Evolutionary conservation across 129 eudicot genomes (phyloP), one percentile per base, ranked within the genome.

Genomic region (Chrysanthemum seticuspe): DNA sequence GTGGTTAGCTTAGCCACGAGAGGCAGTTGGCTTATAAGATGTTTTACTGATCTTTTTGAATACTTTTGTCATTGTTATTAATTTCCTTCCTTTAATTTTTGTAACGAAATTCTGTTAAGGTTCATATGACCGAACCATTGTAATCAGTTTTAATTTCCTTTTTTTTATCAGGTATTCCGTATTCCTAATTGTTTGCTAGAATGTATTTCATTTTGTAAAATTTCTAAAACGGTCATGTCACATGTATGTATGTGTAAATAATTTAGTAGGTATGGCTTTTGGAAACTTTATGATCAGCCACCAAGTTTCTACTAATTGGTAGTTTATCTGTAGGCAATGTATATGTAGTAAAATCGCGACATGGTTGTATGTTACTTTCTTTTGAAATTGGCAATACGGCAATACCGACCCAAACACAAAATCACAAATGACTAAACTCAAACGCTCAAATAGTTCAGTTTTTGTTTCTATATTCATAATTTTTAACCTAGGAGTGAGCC

Each of bases 221-320:
- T 40, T 40, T 40, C 47, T 40, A 40, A 40, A 1, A 40, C 47
- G 10, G 7, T 21, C 65, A 2, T 23, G 13, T 7, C 13, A 23
- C 5, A 60, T 4, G 44, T 60, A 11, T 12, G 65, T 21, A 2
- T 16, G 36, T 58, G 4, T 3, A 13, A 2, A 1, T 1, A 29
- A 29, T 58, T 65, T 14, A 13, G 18, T 21, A 10, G 18, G 31
- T 65, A 3, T 62, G 51, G 29, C 27, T n/a, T 14, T 11, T 25
- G 5, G 45, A 73, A 19, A 48, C 70, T 13, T 21, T 59, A 45
- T 61, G 66, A 31, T n/a, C n/a, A n/a, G 19, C 67, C 67, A 62
- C 36, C 2, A 23, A 29, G 67, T 27, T 62, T 16, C 19, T 13
- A 23, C 29, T 62, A 62, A 62, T 0, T 62, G 0, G 34, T 40